Evolutionary conservation across 1,284 basidiomycete species (phyloP).

Genomic region (Earliella scabrosa): DNA sequence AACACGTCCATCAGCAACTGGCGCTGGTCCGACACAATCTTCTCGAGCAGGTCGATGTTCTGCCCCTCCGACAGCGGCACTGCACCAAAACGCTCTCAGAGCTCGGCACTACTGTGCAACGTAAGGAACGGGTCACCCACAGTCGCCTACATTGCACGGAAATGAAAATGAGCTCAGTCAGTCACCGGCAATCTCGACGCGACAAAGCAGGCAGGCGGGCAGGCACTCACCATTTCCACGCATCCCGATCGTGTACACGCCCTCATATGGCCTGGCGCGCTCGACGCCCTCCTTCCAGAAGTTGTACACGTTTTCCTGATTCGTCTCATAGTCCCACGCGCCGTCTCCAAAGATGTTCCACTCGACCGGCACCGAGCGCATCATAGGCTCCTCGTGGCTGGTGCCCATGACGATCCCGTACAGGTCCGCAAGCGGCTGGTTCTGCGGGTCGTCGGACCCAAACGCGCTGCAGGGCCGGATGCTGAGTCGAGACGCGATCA

Average conservation of each 20-base stretch:
- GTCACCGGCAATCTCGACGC: no score
- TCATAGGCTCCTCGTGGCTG: constrained; percentile 71
- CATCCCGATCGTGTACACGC: constrained; percentile 69
- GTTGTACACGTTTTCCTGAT: constrained; percentile 55
- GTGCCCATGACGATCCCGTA: constrained; percentile 77
- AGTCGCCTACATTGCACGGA: constrained; percentile 22
- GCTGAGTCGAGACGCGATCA: constrained; percentile 15
- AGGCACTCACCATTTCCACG: constrained; percentile 61
- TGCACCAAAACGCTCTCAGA: constrained; percentile 24
- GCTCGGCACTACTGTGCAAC: background rate
- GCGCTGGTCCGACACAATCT: constrained; percentile 65
- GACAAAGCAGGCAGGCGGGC: no score
- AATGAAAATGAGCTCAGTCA: background rate
- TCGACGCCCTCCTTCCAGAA: constrained; percentile 65
- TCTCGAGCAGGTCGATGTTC: constrained; percentile 55
- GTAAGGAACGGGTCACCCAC: constrained; percentile 17
- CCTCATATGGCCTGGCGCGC: constrained; percentile 60
- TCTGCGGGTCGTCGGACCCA: constrained; percentile 65
- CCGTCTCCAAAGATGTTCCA: constrained; percentile 60
- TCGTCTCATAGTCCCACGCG: constrained; percentile 63
- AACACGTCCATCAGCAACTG: constrained; percentile 62
- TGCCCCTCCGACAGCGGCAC: constrained; percentile 55
- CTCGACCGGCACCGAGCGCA: constrained; percentile 64
- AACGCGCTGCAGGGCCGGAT: constrained; percentile 54
- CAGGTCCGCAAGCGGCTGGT: constrained; percentile 65